Evolutionary conservation across 2,329 filamentous ascomycete genomes (phyloP).

Genomic region (Grosmannia serpens): DNA sequence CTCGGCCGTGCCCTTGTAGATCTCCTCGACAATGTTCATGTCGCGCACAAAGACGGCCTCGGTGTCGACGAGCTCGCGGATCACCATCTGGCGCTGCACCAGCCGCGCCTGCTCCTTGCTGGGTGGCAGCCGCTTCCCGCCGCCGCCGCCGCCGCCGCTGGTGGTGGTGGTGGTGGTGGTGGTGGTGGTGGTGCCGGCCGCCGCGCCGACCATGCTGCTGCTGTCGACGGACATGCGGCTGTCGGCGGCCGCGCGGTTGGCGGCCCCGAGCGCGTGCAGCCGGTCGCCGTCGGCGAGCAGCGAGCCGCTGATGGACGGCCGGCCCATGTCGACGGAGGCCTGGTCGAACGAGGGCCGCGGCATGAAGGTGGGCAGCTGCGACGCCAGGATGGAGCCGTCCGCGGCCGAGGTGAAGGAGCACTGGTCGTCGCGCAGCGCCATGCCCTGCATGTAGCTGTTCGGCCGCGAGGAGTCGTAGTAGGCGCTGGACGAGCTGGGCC

Average conservation of each 20-base stretch:
- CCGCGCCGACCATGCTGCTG: neutral
- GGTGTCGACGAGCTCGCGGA: conserved; percentile 88
- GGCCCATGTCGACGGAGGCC: conserved; percentile 26
- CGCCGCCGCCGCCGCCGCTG: neutral
- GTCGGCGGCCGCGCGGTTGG: neutral
- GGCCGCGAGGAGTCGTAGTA: conserved; percentile 31
- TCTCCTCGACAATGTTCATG: conserved; percentile 95
- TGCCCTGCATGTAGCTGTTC: conserved; percentile 22
- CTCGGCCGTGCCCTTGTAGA: conserved; percentile 88
- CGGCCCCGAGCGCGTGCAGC: neutral
- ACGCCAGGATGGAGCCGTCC: conserved; percentile 10
- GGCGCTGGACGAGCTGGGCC: conserved; percentile 23
- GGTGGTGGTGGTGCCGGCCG: neutral
- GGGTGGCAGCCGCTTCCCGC: conserved; percentile 26
- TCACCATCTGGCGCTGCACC: conserved; percentile 67
- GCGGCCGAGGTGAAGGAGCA: conserved; percentile 27
- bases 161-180: too few relatives aligned
- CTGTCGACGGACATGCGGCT: neutral
- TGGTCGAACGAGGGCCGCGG: conserved; percentile 30
- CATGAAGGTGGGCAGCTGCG: neutral
- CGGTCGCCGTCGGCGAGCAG: conserved; percentile 22
- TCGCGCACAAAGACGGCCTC: conserved; percentile 86
- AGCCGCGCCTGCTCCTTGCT: conserved; percentile 58
- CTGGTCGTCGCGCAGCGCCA: conserved; percentile 24
- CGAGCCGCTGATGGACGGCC: conserved; percentile 25